phyloP scores from a whole-genome alignment of 768 basidiomycete genomes.

The Suillus sp. region DNA sequence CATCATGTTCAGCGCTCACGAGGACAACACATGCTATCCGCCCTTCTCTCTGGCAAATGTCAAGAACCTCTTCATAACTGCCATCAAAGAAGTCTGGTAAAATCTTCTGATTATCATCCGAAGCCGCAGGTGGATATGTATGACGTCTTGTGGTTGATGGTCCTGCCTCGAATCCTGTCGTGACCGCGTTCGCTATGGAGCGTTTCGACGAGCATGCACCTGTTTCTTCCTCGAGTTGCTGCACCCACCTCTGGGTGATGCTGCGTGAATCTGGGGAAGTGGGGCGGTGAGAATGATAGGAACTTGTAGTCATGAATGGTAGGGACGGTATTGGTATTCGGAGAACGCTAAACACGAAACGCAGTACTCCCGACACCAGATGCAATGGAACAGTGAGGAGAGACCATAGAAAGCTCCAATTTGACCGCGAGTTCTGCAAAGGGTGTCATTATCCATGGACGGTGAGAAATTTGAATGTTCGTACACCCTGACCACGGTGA shows the following conservation, averaged over 20 bases:
- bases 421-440: constrained; percentile 19
- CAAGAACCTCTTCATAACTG: constrained; percentile 79
- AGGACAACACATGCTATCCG: constrained; percentile 81
- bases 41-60: constrained; percentile 66
- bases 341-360: constrained; percentile 66
- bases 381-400: constrained; percentile 62
- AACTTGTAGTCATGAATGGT: constrained; percentile 49
- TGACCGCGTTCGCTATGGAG: constrained; percentile 36
- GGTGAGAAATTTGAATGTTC: constrained; percentile 16
- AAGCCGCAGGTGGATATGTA: constrained; percentile 28
- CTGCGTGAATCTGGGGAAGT: constrained; percentile 44
- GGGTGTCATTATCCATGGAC: constrained; percentile 15
- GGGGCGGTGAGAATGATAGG: constrained; percentile 45
- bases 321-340: constrained; percentile 68
- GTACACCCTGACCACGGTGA: constrained; percentile 23
- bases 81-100: constrained; percentile 83
- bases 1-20: constrained; percentile 89
- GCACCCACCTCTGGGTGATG: constrained; percentile 75
- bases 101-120: constrained; percentile 44
- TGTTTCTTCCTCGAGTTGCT: constrained; percentile 82
- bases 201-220: constrained; percentile 66
- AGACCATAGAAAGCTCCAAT: constrained; percentile 44
- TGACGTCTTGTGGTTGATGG: constrained; percentile 47
- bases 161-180: constrained; percentile 40
- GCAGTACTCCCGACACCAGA: constrained; percentile 58